phyloP scores from a whole-genome alignment of 2,329 filamentous ascomycete species.

The Helminthosporium solani region DNA sequence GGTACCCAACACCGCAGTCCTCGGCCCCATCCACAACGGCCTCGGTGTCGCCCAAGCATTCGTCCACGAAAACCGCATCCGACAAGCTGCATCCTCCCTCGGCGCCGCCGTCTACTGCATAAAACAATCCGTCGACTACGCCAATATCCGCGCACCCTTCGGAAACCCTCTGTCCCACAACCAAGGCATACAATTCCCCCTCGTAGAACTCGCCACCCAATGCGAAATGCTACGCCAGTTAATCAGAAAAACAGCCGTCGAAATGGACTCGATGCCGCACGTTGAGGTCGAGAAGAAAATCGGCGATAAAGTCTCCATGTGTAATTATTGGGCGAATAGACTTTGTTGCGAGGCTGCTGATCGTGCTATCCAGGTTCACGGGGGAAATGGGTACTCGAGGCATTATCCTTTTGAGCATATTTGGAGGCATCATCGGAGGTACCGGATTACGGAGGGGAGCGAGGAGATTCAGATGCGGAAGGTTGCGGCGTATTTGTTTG shows the following conservation, averaged over 20 bases:
- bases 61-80: conserved; percentile 65
- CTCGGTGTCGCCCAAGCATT: conserved; percentile 65
- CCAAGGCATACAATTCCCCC: conserved; percentile 64
- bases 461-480: conserved; percentile 69
- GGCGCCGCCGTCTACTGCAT: conserved; percentile 63
- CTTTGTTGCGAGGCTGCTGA: conserved; percentile 63
- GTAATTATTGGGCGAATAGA: conserved; percentile 65
- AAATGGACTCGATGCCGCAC: conserved; percentile 60
- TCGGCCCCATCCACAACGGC: conserved; percentile 56
- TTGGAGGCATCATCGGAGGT: conserved; percentile 63
- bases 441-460: conserved; percentile 64
- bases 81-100: conserved; percentile 63
- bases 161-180: conserved; percentile 59
- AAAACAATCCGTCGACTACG: conserved; percentile 58
- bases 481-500: conserved; percentile 61
- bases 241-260: conserved; percentile 61
- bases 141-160: conserved; percentile 56
- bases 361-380: conserved; percentile 62
- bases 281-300: conserved; percentile 58
- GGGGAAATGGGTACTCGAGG: conserved; percentile 60
- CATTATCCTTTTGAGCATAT: conserved; percentile 65
- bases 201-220: conserved; percentile 64
- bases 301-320: conserved; percentile 65
- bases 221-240: conserved; percentile 62
- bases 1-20: conserved; percentile 54